Conservation (phyloP, 352 stramenopile genomes). For the Pythium coloratum region DNA sequence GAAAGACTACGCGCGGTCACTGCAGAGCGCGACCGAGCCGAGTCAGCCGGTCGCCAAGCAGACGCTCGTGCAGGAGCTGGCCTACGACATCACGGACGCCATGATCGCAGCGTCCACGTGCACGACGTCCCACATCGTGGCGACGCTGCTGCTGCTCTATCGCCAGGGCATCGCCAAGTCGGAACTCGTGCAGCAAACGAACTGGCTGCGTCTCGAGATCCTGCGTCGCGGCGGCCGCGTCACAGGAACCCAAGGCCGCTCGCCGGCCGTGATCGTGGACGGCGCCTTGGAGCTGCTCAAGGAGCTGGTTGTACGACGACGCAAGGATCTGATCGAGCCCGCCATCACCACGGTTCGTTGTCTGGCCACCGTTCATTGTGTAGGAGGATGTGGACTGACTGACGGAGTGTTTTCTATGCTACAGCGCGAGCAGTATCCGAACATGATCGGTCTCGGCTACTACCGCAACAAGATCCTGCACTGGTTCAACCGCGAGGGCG, state of each 20-base stretch:
- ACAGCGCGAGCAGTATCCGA: slow-evolving; percentile 76
- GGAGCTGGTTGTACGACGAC: slow-evolving; percentile 66
- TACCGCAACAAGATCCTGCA: slow-evolving; percentile 89
- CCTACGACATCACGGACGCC: slow-evolving; percentile 72
- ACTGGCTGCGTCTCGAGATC: slow-evolving; percentile 77
- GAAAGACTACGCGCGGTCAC: slow-evolving; percentile 36
- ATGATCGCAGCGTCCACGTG: slow-evolving; percentile 72
- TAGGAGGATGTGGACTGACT: neutral
- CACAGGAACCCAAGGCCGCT: slow-evolving; percentile 67
- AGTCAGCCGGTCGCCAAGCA: slow-evolving; percentile 10
- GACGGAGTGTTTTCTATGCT: slow-evolving; percentile 4
- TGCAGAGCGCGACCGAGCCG: neutral
- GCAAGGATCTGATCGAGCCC: slow-evolving; percentile 79
- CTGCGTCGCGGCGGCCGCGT: slow-evolving; percentile 68
- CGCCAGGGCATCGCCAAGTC: slow-evolving; percentile 73
- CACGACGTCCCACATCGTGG: slow-evolving; percentile 73
- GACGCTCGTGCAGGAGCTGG: slow-evolving; percentile 59
- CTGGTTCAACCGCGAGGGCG: slow-evolving; percentile 82
- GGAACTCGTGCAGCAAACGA: slow-evolving; percentile 68
- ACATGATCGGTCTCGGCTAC: slow-evolving; percentile 86
- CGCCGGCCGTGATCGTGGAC: slow-evolving; percentile 64
- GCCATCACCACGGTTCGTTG: slow-evolving; percentile 63
- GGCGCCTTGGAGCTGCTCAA: slow-evolving; percentile 62
- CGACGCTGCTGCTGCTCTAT: slow-evolving; percentile 75
- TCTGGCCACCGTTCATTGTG: neutral